Evolutionary conservation across 1,284 basidiomycete species (phyloP), one percentile per base, ranked within the genome.

Genomic region (Takashimella tepidaria): DNA sequence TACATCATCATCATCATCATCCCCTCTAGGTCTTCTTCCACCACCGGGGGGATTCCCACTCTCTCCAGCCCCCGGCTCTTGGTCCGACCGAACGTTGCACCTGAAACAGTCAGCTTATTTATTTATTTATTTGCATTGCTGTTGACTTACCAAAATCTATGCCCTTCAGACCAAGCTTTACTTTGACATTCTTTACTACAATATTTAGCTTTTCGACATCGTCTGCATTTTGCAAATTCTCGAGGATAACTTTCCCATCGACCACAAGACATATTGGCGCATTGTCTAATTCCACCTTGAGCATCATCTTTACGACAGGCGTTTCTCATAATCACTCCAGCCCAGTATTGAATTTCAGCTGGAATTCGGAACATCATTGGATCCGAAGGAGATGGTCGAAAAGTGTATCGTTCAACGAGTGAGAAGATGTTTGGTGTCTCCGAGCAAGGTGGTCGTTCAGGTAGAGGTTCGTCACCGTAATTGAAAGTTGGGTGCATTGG

Each of bases 241-340:
- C 93, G 82, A 4, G 95, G 90, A 65, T 85, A 91, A 21, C 82
- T 79, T 75, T 98, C 95, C 96, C 95, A 98, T 63, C 84, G 84
- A 0, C 95, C 95, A 67, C 96, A 98, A 46, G 88, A 81, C 91
- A 96, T 98, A 72, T 97, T 96, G 4, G 96, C 96, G 79, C 95
- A 98, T 74, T 98, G 96, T 55, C 95, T 79, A 59, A 98, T 93
- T 3, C 96, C 96, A 56, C 92, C 92, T 44, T 88, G 79, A 47
- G 80, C 83, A 58, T 97, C 93, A 69, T 98, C 95, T 79, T 98
- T 98, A 70, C 95, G 81, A 76, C 95, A 98, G 5, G 96, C 95
- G 71, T 98, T 98, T 50, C 96, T 83, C 95, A 98, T 98, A 68
- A 98, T 97, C 12, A 98, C 95, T 3, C 93, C 92, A 0, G 95